A percentile compares a stretch with the other conserved stretches of the same genome.
phyloP scores from a whole-genome alignment of 2,329 filamentous ascomycete species.

The Onygenales sp. region DNA sequence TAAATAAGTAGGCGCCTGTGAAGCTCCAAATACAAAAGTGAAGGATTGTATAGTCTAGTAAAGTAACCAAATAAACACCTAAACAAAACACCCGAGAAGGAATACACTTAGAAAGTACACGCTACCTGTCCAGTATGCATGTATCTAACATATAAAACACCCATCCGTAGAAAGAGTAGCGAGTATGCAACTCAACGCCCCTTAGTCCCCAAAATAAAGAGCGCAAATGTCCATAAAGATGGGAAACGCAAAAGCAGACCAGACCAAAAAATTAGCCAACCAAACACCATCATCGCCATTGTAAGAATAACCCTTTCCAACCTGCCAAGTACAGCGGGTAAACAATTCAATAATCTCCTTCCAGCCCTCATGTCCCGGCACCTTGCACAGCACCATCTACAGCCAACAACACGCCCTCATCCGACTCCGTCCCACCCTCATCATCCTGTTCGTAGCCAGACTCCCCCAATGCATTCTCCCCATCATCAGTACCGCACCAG shows the following conservation, averaged over 20 bases:
- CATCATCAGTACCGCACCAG: not conserved
- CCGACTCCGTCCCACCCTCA: not conserved
- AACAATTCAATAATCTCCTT: too few relatives aligned
- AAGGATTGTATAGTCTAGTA: not conserved
- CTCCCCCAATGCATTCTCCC: not conserved
- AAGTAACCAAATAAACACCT: not conserved
- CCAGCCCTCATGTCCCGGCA: too few relatives aligned
- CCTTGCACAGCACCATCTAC: too few relatives aligned
- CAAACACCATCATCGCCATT: too few relatives aligned
- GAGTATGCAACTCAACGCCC: slow-evolving; percentile 6
- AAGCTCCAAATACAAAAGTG: too few relatives aligned
- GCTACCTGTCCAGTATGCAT: not conserved
- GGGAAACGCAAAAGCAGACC: not conserved
- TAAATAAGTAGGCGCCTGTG: too few relatives aligned
- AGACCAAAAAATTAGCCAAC: not conserved
- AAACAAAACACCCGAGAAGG: not conserved
- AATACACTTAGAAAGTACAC: not conserved
- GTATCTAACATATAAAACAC: not conserved
- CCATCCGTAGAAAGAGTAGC: not conserved
- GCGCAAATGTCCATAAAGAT: not conserved
- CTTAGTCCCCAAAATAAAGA: not conserved
- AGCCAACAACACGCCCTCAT: too few relatives aligned
- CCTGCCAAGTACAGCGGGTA: too few relatives aligned
- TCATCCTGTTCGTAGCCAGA: not conserved
- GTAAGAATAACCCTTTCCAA: too few relatives aligned